phyloP scores from a whole-genome alignment of 345 rosid genomes.

The Bruguiera gymnorhiza region DNA sequence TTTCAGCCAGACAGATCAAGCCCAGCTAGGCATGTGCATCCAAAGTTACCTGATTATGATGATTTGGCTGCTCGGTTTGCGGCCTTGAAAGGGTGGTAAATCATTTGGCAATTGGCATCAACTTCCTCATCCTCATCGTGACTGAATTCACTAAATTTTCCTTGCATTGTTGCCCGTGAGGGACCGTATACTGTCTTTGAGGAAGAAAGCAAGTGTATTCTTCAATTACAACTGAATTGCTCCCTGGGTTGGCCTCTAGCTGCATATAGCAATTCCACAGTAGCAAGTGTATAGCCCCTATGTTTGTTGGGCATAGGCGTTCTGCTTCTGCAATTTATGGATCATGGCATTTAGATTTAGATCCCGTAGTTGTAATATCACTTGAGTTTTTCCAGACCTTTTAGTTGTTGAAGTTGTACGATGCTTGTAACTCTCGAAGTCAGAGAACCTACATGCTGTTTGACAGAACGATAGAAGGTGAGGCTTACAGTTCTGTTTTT shows the following conservation, averaged over 20 bases:
- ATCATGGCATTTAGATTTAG: conserved; percentile 1
- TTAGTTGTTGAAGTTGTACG: conserved; percentile 18
- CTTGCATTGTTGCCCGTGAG: conserved; percentile 10
- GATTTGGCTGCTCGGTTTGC: conserved; percentile 90
- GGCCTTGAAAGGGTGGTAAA: conserved; percentile 70
- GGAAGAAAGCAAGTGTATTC: neutral
- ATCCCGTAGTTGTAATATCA: conserved; percentile 11
- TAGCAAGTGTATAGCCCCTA: neutral
- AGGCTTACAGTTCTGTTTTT: neutral
- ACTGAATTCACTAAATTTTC: neutral
- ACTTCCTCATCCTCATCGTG: neutral
- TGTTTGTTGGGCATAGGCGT: conserved; percentile 2
- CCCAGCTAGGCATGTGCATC: conserved; percentile 82
- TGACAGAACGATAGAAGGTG: conserved; percentile 1
- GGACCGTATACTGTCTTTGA: neutral
- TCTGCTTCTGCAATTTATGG: neutral
- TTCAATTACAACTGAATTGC: neutral
- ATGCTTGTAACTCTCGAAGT: conserved; percentile 14
- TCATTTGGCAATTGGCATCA: conserved; percentile 1
- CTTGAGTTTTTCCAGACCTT: conserved; percentile 10
- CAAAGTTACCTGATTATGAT: conserved; percentile 89
- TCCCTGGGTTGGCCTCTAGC: conserved; percentile 5
- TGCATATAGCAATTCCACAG: neutral
- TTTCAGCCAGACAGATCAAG: conserved; percentile 67
- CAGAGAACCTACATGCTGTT: neutral